phyloP scores from a whole-genome alignment of 164 flowering plant species.

The Stephania yunnanensis region DNA sequence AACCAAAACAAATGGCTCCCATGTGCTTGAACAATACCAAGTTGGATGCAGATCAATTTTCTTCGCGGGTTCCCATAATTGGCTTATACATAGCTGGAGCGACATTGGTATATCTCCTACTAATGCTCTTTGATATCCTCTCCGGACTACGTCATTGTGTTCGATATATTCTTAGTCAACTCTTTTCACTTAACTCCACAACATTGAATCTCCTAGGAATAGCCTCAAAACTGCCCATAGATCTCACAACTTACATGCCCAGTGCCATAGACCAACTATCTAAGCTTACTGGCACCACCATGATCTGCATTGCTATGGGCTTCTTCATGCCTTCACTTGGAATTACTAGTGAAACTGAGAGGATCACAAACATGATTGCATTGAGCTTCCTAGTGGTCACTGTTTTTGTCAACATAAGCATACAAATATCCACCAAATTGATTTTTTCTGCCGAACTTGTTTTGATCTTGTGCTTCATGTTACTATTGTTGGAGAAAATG shows the following conservation, averaged over 20 bases:
- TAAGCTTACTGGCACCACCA: constrained; percentile 9
- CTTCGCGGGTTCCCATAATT: too few species aligned
- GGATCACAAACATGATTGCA: background rate
- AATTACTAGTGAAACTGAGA: background rate
- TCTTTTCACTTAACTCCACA: constrained; percentile 12
- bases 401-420: background rate
- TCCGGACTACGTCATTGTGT: background rate
- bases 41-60: too few species aligned
- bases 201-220: constrained; percentile 10
- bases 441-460: background rate
- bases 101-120: background rate
- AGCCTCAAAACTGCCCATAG: constrained; percentile 16
- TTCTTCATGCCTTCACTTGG: background rate
- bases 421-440: background rate
- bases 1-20: too few species aligned
- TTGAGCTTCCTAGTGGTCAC: background rate
- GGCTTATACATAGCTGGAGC: too few species aligned
- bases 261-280: constrained; percentile 11
- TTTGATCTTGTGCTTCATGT: background rate
- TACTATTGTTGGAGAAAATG: background rate
- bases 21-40: too few species aligned
- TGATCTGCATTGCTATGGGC: constrained; percentile 3
- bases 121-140: background rate
- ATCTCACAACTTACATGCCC: constrained; percentile 11
- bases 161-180: background rate